A percentile compares a stretch with the other conserved stretches of the same genome.
These are phyloP conservation scores for Cornus controversa DNA, from an alignment of 148 eudicot species.

Conservation along the genomic window DNA sequence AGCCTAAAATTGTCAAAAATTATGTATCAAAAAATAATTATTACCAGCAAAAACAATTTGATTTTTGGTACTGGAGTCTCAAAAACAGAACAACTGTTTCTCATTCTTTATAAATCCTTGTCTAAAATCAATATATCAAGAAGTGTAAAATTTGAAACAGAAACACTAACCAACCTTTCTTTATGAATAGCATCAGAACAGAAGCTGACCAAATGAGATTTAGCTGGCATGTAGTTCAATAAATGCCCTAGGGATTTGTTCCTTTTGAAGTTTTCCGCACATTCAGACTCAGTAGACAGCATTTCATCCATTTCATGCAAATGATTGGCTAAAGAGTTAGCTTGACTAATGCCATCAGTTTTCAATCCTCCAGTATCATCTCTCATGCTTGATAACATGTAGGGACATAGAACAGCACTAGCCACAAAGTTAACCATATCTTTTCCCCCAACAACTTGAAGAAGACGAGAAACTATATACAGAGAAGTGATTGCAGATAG, in stretches of 20 bases:
- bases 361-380: conserved; percentile 20
- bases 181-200: conserved; percentile 22
- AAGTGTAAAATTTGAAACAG: conserved; percentile 4
- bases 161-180: conserved; percentile 30
- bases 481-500: conserved; percentile 44
- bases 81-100: background rate
- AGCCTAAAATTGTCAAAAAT: no score
- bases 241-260: conserved; percentile 25
- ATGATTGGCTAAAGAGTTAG: conserved; percentile 18
- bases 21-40: no score
- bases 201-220: conserved; percentile 18
- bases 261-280: conserved; percentile 14
- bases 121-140: background rate
- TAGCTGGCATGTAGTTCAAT: conserved; percentile 24
- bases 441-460: conserved; percentile 49
- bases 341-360: conserved; percentile 11
- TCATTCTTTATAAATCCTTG: background rate
- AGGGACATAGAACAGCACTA: conserved; percentile 42
- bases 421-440: conserved; percentile 48
- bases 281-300: conserved; percentile 21
- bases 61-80: background rate
- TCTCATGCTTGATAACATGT: conserved; percentile 22
- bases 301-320: conserved; percentile 23
- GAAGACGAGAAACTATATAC: conserved; percentile 38
- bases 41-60: no score